These are phyloP conservation scores for Xerocomellus amylosporus DNA, from an alignment of 768 basidiomycete species.

Conservation along the genomic window DNA sequence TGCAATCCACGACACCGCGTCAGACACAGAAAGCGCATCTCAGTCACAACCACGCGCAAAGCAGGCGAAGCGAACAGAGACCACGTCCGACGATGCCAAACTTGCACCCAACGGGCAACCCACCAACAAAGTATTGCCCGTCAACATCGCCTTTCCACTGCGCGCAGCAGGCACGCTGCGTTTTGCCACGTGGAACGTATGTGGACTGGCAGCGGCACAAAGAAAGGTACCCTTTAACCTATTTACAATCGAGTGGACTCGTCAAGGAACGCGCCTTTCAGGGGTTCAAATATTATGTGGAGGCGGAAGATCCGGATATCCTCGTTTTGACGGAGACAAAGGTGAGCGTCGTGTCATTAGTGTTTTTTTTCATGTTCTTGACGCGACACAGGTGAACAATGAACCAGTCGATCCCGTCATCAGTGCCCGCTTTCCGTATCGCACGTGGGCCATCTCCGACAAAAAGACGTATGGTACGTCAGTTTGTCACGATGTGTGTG, in stretches of 20 bases:
- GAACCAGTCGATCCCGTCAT: conserved; percentile 59
- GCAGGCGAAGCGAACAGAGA: conserved; percentile 25
- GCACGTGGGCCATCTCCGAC: conserved; percentile 71
- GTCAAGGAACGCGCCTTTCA: conserved; percentile 23
- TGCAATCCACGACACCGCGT: conserved; percentile 36
- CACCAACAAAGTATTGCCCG: conserved; percentile 72
- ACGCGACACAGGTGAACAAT: conserved; percentile 59
- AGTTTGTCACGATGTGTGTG: neutral
- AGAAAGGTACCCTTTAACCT: conserved; percentile 58
- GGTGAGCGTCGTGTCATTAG: conserved; percentile 32
- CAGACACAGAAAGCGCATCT: conserved; percentile 28
- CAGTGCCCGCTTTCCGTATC: conserved; percentile 59
- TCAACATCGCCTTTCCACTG: conserved; percentile 53
- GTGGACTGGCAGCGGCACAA: conserved; percentile 67
- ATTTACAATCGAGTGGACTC: neutral
- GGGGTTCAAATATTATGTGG: conserved; percentile 81
- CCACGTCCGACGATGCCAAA: conserved; percentile 10
- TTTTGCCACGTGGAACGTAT: conserved; percentile 77
- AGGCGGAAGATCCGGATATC: conserved; percentile 84
- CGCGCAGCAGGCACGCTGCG: conserved; percentile 47
- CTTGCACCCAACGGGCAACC: conserved; percentile 52
- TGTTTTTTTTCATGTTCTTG: conserved; percentile 4
- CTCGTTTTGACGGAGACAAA: conserved; percentile 87
- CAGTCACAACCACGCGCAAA: conserved; percentile 25
- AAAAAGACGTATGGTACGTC: conserved; percentile 77